Evolutionary conservation across 176 grass and related monocot genomes (phyloP).

Genomic region (Alopecurus myosuroides): DNA sequence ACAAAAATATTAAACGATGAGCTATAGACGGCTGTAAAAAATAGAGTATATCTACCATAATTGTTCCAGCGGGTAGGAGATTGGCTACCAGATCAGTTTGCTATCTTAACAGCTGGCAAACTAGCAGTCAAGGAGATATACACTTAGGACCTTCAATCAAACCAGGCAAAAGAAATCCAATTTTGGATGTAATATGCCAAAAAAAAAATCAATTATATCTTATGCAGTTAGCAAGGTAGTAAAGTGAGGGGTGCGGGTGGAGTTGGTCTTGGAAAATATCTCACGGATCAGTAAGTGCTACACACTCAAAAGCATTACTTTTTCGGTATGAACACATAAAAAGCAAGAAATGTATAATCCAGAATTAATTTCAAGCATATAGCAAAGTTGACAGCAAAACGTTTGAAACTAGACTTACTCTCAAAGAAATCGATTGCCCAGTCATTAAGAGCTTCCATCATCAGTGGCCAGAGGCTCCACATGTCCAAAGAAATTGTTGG

Average conservation of each 20-base stretch:
- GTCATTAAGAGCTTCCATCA: conserved; percentile 85
- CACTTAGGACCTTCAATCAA: not conserved
- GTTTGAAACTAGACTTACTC: conserved; percentile 57
- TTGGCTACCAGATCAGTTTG: not conserved
- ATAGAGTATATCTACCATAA: conserved; percentile 1
- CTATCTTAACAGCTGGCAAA: not conserved
- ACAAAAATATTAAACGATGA: conserved; percentile 16
- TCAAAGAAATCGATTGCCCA: conserved; percentile 99
- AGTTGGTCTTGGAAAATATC: not conserved
- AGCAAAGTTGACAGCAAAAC: not conserved
- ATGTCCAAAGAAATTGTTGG: conserved; percentile 86
- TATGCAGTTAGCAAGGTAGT: not conserved
- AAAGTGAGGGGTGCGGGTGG: not conserved
- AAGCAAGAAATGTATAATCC: not conserved
- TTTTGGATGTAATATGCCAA: not conserved
- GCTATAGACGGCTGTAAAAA: not conserved
- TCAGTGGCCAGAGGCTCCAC: conserved; percentile 96
- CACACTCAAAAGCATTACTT: not conserved
- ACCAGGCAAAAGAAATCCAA: not conserved
- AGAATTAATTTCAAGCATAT: not conserved
- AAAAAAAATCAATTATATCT: not conserved
- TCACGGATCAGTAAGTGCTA: not conserved
- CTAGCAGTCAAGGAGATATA: not conserved
- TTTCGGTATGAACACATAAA: not conserved
- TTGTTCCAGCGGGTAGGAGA: not conserved